Evolutionary conservation across 148 eudicot species (phyloP).

Genomic region (Rhododendron williamsianum): DNA sequence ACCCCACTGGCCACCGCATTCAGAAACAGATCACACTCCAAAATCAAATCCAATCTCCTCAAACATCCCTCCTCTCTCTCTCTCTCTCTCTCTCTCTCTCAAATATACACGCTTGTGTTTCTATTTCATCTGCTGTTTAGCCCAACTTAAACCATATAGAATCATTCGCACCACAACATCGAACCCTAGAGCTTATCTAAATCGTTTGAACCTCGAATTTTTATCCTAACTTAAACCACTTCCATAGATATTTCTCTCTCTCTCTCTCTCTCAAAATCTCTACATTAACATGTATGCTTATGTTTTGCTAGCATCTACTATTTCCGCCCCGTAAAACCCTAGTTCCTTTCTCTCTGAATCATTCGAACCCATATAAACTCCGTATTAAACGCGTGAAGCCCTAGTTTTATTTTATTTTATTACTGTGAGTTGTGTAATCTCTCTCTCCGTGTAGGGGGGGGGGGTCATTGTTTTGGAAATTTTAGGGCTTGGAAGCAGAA

Average conservation of each 20-base stretch:
- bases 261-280: background rate
- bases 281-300: background rate
- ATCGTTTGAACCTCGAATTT: background rate
- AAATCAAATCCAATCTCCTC: background rate
- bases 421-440: background rate
- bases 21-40: background rate
- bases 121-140: background rate
- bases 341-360: background rate
- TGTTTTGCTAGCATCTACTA: background rate
- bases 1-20: no score
- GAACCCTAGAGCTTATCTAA: background rate
- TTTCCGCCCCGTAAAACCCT: background rate
- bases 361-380: background rate
- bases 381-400: background rate
- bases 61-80: background rate
- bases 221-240: background rate
- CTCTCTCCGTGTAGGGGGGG: background rate
- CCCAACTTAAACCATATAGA: background rate
- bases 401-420: background rate
- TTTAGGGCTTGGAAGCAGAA: conserved; percentile 6
- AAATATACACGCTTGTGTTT: background rate
- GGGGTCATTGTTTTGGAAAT: background rate
- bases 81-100: background rate
- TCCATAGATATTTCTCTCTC: no score
- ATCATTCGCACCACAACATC: background rate